Conservation (phyloP, 495 filamentous ascomycete species). For the Hypoxylon lenormandii region DNA sequence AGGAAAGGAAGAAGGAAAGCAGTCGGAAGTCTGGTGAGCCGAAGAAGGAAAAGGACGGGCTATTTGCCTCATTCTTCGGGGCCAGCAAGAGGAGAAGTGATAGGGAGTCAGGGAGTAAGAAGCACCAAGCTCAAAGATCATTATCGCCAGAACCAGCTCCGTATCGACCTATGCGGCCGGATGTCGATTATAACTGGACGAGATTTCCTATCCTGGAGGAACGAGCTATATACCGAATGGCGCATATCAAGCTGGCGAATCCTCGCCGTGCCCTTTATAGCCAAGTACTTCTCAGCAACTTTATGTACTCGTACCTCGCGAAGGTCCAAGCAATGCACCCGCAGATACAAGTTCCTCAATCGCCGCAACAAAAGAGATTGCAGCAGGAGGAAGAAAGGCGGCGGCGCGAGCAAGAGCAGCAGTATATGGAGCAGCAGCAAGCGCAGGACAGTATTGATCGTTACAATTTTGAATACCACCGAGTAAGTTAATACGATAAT, state of each 20-base stretch:
- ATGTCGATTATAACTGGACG: constrained; percentile 95
- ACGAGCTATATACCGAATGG: constrained; percentile 97
- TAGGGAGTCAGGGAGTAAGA: constrained; percentile 73
- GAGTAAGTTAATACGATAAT: constrained; percentile 52
- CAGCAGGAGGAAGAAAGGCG: constrained; percentile 71
- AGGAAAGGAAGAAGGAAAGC: constrained; percentile 86
- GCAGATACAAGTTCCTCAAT: constrained; percentile 80
- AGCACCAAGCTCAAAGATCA: constrained; percentile 76
- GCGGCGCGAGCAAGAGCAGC: constrained; percentile 72
- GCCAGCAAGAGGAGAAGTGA: constrained; percentile 84
- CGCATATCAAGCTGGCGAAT: constrained; percentile 98
- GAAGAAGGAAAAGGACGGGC: constrained; percentile 88
- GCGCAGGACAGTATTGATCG: constrained; percentile 59
- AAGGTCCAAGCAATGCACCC: constrained; percentile 99
- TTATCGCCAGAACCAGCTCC: constrained; percentile 83
- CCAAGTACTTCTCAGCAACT: constrained; percentile 97
- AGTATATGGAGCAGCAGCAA: constrained; percentile 65
- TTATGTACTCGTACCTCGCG: constrained; percentile 99
- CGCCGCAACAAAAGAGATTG: constrained; percentile 71
- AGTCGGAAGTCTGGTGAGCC: constrained; percentile 77
- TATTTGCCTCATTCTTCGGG: constrained; percentile 91
- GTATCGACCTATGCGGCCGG: constrained; percentile 76
- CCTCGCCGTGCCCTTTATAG: constrained; percentile 91
- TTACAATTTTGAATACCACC: constrained; percentile 66
- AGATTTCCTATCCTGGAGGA: constrained; percentile 96